Base-by-base conservation (phyloP, 495 filamentous ascomycete species). In the Lophium mytilinum region DNA sequence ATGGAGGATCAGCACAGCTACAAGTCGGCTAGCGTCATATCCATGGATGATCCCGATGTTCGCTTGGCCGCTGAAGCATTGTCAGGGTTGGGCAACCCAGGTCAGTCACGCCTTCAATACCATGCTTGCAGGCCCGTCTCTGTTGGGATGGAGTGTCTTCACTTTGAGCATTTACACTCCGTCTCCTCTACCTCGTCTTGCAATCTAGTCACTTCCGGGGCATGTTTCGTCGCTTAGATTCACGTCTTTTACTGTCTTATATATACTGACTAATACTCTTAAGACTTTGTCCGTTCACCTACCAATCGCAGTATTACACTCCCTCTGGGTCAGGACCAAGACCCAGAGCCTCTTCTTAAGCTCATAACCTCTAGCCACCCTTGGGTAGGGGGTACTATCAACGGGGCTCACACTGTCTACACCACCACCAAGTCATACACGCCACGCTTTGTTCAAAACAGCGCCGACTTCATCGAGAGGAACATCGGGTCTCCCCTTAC, bases 401-500 rank as follows among this genome's bases (percentile, higher is more conserved):
- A 85, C 64, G 84, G 83, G 43, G 90, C 89, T 0, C 76, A 90
- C 1, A 86, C 85, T 33, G 87, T 87, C 2, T 97, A 96, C 66
- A 80, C 83, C 34, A 82, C 77, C 4, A 86, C 86, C 15, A 96
- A 97, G 69, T 86, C 86, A 21, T 93, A 93, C 66, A 90, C 88
- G 5, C 89, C 90, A 0, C 80, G 86, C 2, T 85, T 96, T 71
- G 88, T 74, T 14, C 68, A 86, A 64, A 84, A 85, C 40, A 79
- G 87, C 58, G 89, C 87, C 39, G 88, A 95, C 64, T 87, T 89
- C 60, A 81, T 96, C 33, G 91, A 96, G 69, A 83, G 85, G 37
- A 88, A 83, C 61, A 83, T 95, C 37, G 83, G 81, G 4, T 84
- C 83, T 1, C 90, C 89, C 2, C 81, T 96, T 34, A 88, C 84